These are phyloP conservation scores for Leptographium flavum DNA, from an alignment of 2,329 filamentous ascomycete species.

Conservation along the genomic window DNA sequence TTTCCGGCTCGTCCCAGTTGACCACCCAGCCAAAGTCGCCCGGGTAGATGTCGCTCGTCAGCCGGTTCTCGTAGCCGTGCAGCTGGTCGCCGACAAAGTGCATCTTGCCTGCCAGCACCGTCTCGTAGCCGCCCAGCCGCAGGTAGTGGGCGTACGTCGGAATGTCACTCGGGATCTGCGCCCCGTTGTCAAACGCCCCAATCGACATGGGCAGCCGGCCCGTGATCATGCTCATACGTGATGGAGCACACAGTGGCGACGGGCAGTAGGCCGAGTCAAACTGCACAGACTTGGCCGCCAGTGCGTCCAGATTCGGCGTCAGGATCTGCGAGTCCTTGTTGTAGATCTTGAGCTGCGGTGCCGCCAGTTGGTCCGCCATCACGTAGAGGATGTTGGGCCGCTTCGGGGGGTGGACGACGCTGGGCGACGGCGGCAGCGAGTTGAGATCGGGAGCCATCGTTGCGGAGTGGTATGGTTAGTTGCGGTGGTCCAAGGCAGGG, in stretches of 20 bases:
- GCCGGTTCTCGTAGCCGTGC: constrained; percentile 80
- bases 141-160: constrained; percentile 91
- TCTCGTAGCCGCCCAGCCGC: constrained; percentile 73
- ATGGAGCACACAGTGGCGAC: constrained; percentile 81
- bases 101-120: constrained; percentile 88
- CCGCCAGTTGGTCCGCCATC: constrained; percentile 92
- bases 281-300: constrained; percentile 70
- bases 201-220: constrained; percentile 87
- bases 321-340: constrained; percentile 80
- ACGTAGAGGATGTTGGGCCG: constrained; percentile 76
- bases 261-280: constrained; percentile 94
- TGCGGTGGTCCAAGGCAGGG: neutral
- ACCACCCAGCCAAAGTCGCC: constrained; percentile 91
- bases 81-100: constrained; percentile 93
- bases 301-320: constrained; percentile 75
- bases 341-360: constrained; percentile 83
- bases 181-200: constrained; percentile 81
- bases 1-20: constrained; percentile 85
- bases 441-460: constrained; percentile 64
- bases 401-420: constrained; percentile 16
- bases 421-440: constrained; percentile 44
- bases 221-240: constrained; percentile 87
- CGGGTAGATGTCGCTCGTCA: constrained; percentile 93
- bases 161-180: constrained; percentile 67
- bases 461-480: neutral